Base-by-base conservation (phyloP, 768 basidiomycete genomes). In the Boletus pseudopeckii region DNA sequence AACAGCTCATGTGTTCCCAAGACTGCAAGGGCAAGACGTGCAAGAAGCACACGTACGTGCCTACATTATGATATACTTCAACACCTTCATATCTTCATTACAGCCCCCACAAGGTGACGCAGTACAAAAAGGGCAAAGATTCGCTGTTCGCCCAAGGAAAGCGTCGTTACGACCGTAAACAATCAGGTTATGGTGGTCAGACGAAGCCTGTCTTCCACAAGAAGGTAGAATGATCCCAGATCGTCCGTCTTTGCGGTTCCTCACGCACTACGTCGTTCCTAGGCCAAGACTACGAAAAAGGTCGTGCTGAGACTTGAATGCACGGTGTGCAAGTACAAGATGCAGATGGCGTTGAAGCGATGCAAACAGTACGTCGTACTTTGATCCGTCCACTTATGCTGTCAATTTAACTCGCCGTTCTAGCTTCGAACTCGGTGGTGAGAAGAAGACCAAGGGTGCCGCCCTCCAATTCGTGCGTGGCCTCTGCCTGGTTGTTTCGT, bases 161-260 rank as follows among this genome's bases (percentile, higher is more conserved):
- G 86, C 90, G 97, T 69, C 93, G 97, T 80, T 98, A 99, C 79
- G 97, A 98, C 81, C 88, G 96, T 69, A 96, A 97, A 84, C 94
- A 91, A 75, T 88, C 88, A 61, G 91, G 96, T 77, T 98, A 98
- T 79, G 96, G 96, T 89, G 96, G 96, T 78, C 96, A 99, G 83
- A 99, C 96, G 55, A 99, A 99, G 81, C 96, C 96, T 57, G 95
- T 99, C 77, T 99, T 99, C 89, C 97, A 99, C 90, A 99, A 99
- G 83, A 98, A 97, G 88, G 93, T 69, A 43, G 9, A 1, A 9
- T 5, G 18, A 28, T 30, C 20, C 17, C 9, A 13, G 1, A 10
- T 2, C 0, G 1, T 42, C 18, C 9, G n/a, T 45, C 13, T 1
- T 4, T 22, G 15, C 18, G 22, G 4, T 45, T 14, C 36, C 39